Base-by-base conservation (phyloP, 2,329 filamentous ascomycete genomes). In the Aspergillus vadensis region DNA sequence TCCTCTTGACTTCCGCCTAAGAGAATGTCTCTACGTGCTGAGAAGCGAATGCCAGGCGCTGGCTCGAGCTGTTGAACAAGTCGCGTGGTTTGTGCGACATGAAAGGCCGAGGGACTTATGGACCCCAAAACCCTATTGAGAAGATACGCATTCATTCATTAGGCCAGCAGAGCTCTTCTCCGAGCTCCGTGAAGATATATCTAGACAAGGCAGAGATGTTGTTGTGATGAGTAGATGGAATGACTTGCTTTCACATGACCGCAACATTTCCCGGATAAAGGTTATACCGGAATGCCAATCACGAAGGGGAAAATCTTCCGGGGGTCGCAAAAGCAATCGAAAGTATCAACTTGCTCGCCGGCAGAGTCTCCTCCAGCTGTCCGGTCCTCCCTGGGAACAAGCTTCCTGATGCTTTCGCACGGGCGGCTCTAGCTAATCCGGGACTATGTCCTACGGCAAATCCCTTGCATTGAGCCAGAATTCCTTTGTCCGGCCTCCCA, bases 81-180 rank as follows among this genome's bases (percentile, higher is more conserved):
- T 36, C 84, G 83, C 14, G 86, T 84, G 21, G 86, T 87, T 69
- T 91, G 84, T 17, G 86, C 83, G 65, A 85, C 82, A 68, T 88
- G 85, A 67, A 96, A 86, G 50, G 82, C 81, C 67, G 85, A 83
- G 52, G 87, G 85, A 65, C 81, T 79, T 61, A 91, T 77, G 70
- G 84, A 84, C 78, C 91, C 91, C 63, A 88, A 82, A 74, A 90
- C 88, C 78, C 92, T 88, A 74, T 91, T 87, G 76, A 95, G 82
- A 63, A 96, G 81, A 74, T 88, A 87, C 73, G 86, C 81, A 86
- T 90, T 89, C 88, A 92, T 94, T 81, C 86, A 89, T 88, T 75
- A 60, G 62, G 54, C 47, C 36, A 23, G 15, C 9, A 8, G 15
- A 27, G 14, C 15, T 17, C n/a, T 36, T 36, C 15, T 3, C 15